A percentile compares a stretch with the other conserved stretches of the same genome.
Conservation (phyloP, 495 filamentous ascomycete species). For the Podospora pseudoanserina region DNA sequence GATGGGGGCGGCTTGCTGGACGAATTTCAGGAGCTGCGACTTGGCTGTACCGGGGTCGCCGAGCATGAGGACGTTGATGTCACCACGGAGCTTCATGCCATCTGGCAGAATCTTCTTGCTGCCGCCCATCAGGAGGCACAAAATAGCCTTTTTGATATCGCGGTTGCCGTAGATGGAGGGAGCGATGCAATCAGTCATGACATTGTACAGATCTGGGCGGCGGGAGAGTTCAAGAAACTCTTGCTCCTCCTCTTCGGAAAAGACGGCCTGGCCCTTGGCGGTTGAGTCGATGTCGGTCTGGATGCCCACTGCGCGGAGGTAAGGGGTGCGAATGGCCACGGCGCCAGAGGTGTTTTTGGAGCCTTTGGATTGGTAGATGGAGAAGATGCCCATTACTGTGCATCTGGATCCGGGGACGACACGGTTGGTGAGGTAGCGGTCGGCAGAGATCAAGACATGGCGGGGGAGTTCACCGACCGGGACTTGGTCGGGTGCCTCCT, state of each 20-base stretch:
- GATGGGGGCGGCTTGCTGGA: slow-evolving; percentile 93
- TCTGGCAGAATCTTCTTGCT: slow-evolving; percentile 98
- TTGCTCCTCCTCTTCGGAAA: slow-evolving; percentile 95
- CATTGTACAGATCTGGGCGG: slow-evolving; percentile 84
- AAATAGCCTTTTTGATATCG: slow-evolving; percentile 98
- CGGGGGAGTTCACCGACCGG: slow-evolving; percentile 95
- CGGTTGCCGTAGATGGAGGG: slow-evolving; percentile 95
- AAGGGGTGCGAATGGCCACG: slow-evolving; percentile 93
- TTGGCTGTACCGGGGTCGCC: slow-evolving; percentile 99
- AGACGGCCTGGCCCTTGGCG: slow-evolving; percentile 77
- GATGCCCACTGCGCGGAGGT: slow-evolving; percentile 91
- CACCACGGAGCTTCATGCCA: slow-evolving; percentile 96
- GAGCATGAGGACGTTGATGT: slow-evolving; percentile 96
- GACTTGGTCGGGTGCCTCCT: slow-evolving; percentile 97
- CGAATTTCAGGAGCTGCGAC: slow-evolving; percentile 95
- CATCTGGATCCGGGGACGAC: slow-evolving; percentile 95
- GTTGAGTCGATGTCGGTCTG: slow-evolving; percentile 86
- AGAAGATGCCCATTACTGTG: slow-evolving; percentile 95
- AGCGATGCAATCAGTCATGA: slow-evolving; percentile 88
- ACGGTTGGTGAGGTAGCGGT: slow-evolving; percentile 92
- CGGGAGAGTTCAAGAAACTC: slow-evolving; percentile 93
- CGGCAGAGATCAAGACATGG: slow-evolving; percentile 90
- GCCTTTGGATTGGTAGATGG: slow-evolving; percentile 89
- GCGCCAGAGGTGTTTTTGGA: slow-evolving; percentile 73
- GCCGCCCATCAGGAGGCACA: slow-evolving; percentile 89